These are phyloP conservation scores for Malus hybrid DNA, from an alignment of 331 rosid species.

Conservation along the genomic window DNA sequence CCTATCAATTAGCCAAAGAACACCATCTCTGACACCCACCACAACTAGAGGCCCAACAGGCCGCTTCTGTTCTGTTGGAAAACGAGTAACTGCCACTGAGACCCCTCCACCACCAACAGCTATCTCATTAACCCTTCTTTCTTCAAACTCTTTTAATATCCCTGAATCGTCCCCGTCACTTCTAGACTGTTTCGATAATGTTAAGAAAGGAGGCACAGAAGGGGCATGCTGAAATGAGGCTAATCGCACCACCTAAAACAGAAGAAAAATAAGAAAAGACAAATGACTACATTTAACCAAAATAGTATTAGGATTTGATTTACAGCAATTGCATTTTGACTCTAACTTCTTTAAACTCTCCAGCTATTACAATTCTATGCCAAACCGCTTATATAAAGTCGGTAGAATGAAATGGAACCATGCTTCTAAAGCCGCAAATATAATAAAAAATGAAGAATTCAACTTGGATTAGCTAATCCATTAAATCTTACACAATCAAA, in stretches of 20 bases:
- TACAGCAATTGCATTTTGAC: neutral
- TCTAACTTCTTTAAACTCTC: neutral
- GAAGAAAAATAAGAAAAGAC: neutral
- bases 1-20: conserved; percentile 99
- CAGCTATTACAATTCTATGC: neutral
- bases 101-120: conserved; percentile 99
- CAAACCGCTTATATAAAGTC: neutral
- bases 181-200: conserved; percentile 71
- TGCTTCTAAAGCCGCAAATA: neutral
- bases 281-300: neutral
- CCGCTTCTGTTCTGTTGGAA: conserved; percentile 93
- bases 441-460: neutral
- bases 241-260: conserved; percentile 77
- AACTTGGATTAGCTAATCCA: neutral
- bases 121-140: conserved; percentile 73
- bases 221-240: conserved; percentile 99
- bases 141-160: conserved; percentile 49
- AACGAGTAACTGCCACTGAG: conserved; percentile 91
- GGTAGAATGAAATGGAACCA: neutral
- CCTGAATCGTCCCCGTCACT: conserved; percentile 64
- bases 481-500: neutral
- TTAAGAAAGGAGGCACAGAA: conserved; percentile 85
- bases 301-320: neutral
- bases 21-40: conserved; percentile 96
- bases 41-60: conserved; percentile 91